These are phyloP conservation scores for Citrullus amarus DNA, from an alignment of 306 rosid species.

Conservation along the genomic window DNA sequence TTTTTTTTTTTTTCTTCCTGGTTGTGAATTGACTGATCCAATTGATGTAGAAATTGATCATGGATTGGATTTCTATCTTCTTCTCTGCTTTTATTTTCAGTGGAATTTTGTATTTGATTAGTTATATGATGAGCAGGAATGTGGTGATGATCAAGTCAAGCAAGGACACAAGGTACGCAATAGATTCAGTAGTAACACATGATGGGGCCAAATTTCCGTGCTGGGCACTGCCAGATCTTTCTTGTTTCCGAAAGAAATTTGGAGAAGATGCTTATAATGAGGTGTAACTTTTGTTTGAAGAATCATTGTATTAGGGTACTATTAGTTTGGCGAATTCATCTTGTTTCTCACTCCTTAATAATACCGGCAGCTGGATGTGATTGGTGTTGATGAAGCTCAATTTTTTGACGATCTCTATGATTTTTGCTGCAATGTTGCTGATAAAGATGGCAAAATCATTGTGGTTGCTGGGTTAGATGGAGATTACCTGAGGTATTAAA, in stretches of 20 bases:
- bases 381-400: conserved; percentile 91
- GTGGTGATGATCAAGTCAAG: conserved; percentile 79
- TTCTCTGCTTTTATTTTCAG: not conserved
- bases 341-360: not conserved
- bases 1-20: too few relatives aligned
- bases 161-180: conserved; percentile 66
- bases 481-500: conserved; percentile 58
- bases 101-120: not conserved
- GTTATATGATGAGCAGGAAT: conserved; percentile 23
- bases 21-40: too few relatives aligned
- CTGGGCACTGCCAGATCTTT: conserved; percentile 70
- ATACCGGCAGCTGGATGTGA: conserved; percentile 64
- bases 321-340: not conserved
- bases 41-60: not conserved
- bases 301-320: not conserved
- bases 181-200: conserved; percentile 66
- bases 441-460: conserved; percentile 68
- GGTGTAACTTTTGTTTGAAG: conserved; percentile 17
- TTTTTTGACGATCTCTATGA: conserved; percentile 81
- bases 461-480: conserved; percentile 85
- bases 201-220: conserved; percentile 77
- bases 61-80: not conserved
- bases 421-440: conserved; percentile 81
- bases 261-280: conserved; percentile 60
- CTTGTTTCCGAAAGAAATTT: conserved; percentile 35